Base-by-base conservation (phyloP, 257 asterid genomes). In the Solanum chaucha region DNA sequence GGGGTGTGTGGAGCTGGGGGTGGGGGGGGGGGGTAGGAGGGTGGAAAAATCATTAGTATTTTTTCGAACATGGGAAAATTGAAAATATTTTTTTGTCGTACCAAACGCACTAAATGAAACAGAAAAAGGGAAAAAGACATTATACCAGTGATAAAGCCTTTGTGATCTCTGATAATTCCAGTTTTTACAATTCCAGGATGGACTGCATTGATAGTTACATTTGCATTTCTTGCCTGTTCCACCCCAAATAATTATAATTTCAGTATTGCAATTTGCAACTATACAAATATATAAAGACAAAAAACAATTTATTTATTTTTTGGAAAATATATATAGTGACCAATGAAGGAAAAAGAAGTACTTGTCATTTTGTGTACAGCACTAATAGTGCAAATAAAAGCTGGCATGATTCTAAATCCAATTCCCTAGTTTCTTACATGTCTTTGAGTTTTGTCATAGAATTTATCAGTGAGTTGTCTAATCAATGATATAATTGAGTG, bases 131-230 rank as follows among this genome's bases (percentile, higher is more conserved):
- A 2, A 77, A 77, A 77, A 77, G 83, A 86, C 94, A 92, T 19
- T 92, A 32, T 71, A 95, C 99, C 99, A 94, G 99, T 94, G 89
- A 96, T 90, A 92, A 96, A 92, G 92, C 98, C 98, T 90, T 93
- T 96, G 92, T 95, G 95, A 84, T 96, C 98, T 88, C 99, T 93
- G 91, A 91, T 93, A 74, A 96, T 96, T 72, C 96, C 99, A 72
- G 99, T 96, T 93, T 96, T 96, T 84, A 95, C 98, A 59, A 96
- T 92, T 35, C 99, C 99, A 78, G 99, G 99, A 84, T 96, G 98
- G 65, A 95, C 98, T 58, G 98, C 97, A 89, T 95, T 96, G 94
- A 95, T 93, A 22, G 95, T 92, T 88, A 96, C 97, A 89, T 96
- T 95, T 93, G 98, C 98, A 84, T 91, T 90, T 88, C 90, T 92